phyloP scores from a whole-genome alignment of 2,329 filamentous ascomycete genomes.

The Nannizziopsis arthrosporioides region DNA sequence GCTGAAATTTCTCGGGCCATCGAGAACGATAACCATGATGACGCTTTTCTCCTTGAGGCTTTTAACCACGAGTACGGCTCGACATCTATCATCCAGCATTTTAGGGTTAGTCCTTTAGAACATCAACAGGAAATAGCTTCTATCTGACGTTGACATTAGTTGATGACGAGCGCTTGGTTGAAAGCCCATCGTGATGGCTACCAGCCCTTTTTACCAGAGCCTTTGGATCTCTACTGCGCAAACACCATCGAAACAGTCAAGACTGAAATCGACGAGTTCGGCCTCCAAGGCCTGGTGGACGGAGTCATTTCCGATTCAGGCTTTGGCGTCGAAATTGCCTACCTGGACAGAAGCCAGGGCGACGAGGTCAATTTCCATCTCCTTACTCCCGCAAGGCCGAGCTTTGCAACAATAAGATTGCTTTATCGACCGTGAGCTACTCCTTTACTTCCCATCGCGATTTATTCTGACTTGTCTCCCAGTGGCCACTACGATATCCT shows the following conservation, averaged over 20 bases:
- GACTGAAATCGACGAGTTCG: constrained; percentile 84
- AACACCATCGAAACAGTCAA: constrained; percentile 60
- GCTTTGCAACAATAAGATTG: constrained; percentile 54
- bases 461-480: constrained; percentile 1
- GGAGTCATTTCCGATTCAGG: constrained; percentile 67
- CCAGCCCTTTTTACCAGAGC: constrained; percentile 56
- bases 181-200: constrained; percentile 61
- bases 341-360: constrained; percentile 76
- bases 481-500: constrained; percentile 89
- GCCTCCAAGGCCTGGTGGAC: constrained; percentile 63
- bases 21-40: constrained; percentile 41
- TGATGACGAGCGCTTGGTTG: constrained; percentile 75
- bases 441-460: background rate
- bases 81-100: constrained; percentile 73
- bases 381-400: constrained; percentile 26
- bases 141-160: constrained; percentile 34
- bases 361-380: constrained; percentile 51
- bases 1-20: constrained; percentile 50
- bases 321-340: constrained; percentile 75
- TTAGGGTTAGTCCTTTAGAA: constrained; percentile 40
- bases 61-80: constrained; percentile 65
- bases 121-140: background rate
- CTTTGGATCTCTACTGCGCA: constrained; percentile 57
- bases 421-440: constrained; percentile 52
- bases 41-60: constrained; percentile 47